These are phyloP conservation scores for Cryptosporidium xiaoi DNA, from an alignment of 169 alveolate species.

Conservation along the genomic window DNA sequence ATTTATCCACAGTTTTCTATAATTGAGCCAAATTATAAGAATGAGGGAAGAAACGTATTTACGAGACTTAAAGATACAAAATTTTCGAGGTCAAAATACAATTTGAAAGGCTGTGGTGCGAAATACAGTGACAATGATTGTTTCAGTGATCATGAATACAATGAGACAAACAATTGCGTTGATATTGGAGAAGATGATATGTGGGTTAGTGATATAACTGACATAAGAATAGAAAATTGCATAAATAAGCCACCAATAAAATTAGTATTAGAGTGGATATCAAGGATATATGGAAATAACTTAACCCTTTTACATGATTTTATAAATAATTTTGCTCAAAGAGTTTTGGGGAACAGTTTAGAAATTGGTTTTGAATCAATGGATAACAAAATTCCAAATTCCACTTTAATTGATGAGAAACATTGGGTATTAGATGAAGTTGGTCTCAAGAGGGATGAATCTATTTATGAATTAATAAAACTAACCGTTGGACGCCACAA, in stretches of 20 bases:
- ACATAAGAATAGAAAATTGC: background rate
- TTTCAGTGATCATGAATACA: no score
- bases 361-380: conserved; percentile 3
- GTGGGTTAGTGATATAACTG: background rate
- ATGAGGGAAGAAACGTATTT: conserved; percentile 32
- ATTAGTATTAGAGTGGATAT: conserved; percentile 43
- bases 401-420: conserved; percentile 27
- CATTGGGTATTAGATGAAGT: conserved; percentile 47
- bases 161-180: background rate
- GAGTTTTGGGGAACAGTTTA: conserved; percentile 39
- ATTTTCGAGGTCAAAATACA: background rate
- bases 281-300: conserved; percentile 56
- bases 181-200: background rate
- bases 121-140: no score
- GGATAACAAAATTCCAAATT: background rate
- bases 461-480: conserved; percentile 53
- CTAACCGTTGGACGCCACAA: conserved; percentile 25
- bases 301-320: conserved; percentile 48
- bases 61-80: background rate
- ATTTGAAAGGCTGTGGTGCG: no score
- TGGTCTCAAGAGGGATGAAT: conserved; percentile 48
- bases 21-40: conserved; percentile 31
- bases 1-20: conserved; percentile 64
- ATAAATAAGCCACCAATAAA: conserved; percentile 44
- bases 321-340: conserved; percentile 45